Evolutionary conservation across 1,284 basidiomycete genomes (phyloP).

Genomic region (Inonotus obliquus): DNA sequence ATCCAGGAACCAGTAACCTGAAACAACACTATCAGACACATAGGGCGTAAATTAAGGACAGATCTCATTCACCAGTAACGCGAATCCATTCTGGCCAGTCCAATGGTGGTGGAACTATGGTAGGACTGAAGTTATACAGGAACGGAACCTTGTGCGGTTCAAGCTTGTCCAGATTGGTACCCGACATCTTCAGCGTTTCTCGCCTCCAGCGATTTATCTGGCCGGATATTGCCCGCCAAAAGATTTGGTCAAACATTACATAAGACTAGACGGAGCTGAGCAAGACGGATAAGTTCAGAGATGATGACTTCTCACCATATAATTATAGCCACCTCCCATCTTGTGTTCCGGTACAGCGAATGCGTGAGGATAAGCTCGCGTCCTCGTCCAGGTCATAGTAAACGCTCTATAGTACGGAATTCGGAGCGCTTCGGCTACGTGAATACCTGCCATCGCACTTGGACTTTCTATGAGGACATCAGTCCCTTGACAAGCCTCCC

Average conservation of each 20-base stretch:
- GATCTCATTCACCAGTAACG: constrained; percentile 63
- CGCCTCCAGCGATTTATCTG: constrained; percentile 95
- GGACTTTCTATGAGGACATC: constrained; percentile 95
- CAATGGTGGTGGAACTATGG: constrained; percentile 82
- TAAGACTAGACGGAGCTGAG: constrained; percentile 51
- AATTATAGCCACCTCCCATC: constrained; percentile 97
- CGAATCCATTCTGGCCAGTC: constrained; percentile 99
- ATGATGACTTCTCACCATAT: constrained; percentile 62
- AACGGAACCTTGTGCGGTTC: constrained; percentile 97
- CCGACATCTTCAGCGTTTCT: constrained; percentile 68
- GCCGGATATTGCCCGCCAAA: constrained; percentile 91
- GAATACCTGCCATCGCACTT: constrained; percentile 97
- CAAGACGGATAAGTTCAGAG: background rate
- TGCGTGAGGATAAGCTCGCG: constrained; percentile 93
- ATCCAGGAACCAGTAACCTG: constrained; percentile 93
- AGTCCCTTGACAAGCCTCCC: constrained; percentile 92
- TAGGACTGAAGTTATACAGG: constrained; percentile 94
- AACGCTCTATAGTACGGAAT: constrained; percentile 95
- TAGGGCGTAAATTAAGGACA: constrained; percentile 21
- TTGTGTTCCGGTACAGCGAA: constrained; percentile 91
- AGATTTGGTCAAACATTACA: constrained; percentile 95
- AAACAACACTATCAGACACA: constrained; percentile 1
- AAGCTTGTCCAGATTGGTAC: constrained; percentile 89
- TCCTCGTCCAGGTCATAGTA: constrained; percentile 82
- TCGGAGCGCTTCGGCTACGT: constrained; percentile 90